Evolutionary conservation across 164 flowering plant species (phyloP).

Genomic region (Umbellularia californica): DNA sequence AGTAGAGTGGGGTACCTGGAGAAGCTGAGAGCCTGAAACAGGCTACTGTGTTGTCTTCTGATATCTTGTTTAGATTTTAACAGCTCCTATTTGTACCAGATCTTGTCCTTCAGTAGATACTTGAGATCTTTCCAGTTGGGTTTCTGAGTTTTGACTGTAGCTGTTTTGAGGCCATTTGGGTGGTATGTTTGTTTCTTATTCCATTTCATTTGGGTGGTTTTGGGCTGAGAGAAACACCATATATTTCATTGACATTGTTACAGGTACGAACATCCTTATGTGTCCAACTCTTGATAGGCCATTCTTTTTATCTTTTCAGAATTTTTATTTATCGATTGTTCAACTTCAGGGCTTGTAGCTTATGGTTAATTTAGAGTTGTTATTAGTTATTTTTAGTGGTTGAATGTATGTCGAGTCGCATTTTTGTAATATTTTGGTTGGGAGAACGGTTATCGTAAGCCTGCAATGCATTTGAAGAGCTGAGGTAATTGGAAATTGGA

Average conservation of each 20-base stretch:
- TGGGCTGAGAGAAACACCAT: conserved; percentile 5
- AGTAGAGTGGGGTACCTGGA: conserved; percentile 36
- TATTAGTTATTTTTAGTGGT: not conserved
- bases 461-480: not conserved
- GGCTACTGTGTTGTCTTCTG: conserved; percentile 30
- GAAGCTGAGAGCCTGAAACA: conserved; percentile 17
- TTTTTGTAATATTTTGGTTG: not conserved
- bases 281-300: not conserved
- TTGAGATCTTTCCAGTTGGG: conserved; percentile 21
- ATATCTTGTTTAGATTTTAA: conserved; percentile 20
- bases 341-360: not conserved
- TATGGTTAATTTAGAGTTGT: not conserved
- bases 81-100: conserved; percentile 10
- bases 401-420: not conserved
- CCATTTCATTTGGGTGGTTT: conserved; percentile 5
- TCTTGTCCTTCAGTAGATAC: conserved; percentile 19
- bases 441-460: not conserved
- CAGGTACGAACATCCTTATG: conserved; percentile 11
- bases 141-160: conserved; percentile 17
- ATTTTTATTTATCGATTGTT: not conserved
- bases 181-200: conserved; percentile 3
- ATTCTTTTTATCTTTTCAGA: not conserved
- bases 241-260: conserved; percentile 7
- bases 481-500: not conserved
- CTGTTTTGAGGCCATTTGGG: conserved; percentile 6